Percentiles rank a stretch among this genome's conserved stretches.
Evolutionary conservation across 345 rosid species (phyloP).

Genomic region (Sonneratia alba): DNA sequence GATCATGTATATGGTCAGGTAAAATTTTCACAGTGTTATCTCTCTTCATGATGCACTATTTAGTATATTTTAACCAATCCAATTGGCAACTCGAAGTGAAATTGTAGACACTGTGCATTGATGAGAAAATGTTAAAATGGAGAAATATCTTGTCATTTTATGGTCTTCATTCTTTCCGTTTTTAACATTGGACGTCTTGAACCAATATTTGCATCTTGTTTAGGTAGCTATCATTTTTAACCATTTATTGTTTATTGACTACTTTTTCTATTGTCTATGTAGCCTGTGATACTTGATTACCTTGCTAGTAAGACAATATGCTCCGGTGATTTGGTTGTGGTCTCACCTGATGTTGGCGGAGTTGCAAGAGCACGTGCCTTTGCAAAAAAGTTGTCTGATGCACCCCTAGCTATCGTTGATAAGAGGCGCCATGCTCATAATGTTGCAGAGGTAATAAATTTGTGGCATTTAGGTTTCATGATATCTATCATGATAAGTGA

Average conservation of each 20-base stretch:
- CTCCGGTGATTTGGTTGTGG: slow-evolving; percentile 84
- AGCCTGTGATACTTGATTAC: slow-evolving; percentile 97
- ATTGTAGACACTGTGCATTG: neutral
- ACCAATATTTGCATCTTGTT: neutral
- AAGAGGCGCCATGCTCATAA: slow-evolving; percentile 95
- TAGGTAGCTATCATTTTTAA: neutral
- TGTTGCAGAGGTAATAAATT: slow-evolving; percentile 73
- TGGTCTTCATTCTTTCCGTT: no score
- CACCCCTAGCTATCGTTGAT: slow-evolving; percentile 96
- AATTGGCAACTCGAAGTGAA: neutral
- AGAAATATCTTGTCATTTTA: neutral
- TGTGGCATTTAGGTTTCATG: neutral
- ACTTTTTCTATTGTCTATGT: slow-evolving; percentile 5
- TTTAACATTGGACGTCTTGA: no score
- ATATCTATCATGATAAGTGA: neutral
- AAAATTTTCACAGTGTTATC: slow-evolving; percentile 5
- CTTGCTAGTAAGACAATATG: slow-evolving; percentile 88
- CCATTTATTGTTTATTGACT: neutral
- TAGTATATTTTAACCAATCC: neutral
- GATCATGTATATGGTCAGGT: slow-evolving; percentile 98
- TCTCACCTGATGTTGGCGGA: slow-evolving; percentile 98
- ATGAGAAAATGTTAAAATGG: neutral
- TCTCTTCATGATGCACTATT: no score
- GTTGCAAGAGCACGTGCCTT: slow-evolving; percentile 95
- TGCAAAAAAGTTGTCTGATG: slow-evolving; percentile 95